phyloP scores from a whole-genome alignment of 352 stramenopile species.

The Globisporangium rhizosaccharum region DNA sequence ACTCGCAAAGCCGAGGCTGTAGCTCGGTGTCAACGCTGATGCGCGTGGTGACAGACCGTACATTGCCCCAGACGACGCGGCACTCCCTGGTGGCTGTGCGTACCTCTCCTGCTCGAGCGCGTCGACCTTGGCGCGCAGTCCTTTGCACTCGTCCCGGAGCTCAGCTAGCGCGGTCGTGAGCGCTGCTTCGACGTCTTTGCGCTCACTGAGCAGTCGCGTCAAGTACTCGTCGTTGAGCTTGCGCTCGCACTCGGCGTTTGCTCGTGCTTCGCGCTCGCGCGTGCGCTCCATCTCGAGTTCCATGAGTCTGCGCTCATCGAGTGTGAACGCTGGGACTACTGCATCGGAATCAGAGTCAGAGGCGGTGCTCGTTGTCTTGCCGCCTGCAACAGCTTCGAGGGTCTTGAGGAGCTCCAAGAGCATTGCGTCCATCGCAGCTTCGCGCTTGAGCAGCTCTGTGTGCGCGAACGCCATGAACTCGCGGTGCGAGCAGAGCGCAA shows the following conservation, averaged over 20 bases:
- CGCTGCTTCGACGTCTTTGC: conserved; percentile 45
- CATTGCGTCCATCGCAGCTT: conserved; percentile 18
- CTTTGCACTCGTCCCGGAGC: conserved; percentile 32
- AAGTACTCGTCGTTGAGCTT: conserved; percentile 42
- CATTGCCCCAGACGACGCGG: conserved; percentile 3
- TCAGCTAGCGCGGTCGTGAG: conserved; percentile 26
- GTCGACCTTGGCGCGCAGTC: conserved; percentile 33
- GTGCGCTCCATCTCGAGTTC: conserved; percentile 38
- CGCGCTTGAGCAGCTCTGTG: conserved; percentile 26
- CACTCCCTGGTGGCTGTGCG: conserved; percentile 10
- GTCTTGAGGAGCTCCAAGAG: conserved; percentile 23
- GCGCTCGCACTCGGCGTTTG: conserved; percentile 31
- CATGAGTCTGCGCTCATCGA: conserved; percentile 29
- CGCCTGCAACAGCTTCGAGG: conserved; percentile 20
- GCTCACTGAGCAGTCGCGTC: conserved; percentile 37
- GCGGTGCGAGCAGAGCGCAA: conserved; percentile 46
- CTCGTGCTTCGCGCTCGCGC: conserved; percentile 20
- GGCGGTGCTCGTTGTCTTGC: background rate
- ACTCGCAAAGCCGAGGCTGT: conserved; percentile 1
- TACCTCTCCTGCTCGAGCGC: conserved; percentile 31
- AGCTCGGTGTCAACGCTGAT: conserved; percentile 7
- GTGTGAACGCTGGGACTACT: conserved; percentile 21
- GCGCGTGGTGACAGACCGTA: conserved; percentile 7
- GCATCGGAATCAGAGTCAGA: background rate
- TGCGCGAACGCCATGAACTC: conserved; percentile 48